Percentiles rank a stretch among this genome's conserved stretches.
Conservation (phyloP, 495 filamentous ascomycete species). For the Hypomontagnella monticulosa region DNA sequence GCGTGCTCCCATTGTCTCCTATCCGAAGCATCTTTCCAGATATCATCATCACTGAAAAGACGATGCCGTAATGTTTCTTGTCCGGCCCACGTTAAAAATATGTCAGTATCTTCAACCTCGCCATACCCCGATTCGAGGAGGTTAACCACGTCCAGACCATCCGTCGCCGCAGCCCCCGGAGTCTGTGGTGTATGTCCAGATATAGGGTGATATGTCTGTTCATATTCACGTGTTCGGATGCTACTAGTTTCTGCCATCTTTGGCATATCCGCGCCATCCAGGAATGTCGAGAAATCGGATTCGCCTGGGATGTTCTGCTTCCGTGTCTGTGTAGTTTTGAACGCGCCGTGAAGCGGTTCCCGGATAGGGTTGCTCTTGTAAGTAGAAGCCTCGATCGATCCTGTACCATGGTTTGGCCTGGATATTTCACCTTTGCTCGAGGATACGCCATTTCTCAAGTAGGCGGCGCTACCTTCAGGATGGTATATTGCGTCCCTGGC, state of each 20-base stretch:
- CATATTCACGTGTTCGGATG: conserved; percentile 16
- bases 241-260: conserved; percentile 37
- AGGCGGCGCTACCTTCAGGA: neutral
- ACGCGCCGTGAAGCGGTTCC: conserved; percentile 13
- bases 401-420: neutral
- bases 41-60: conserved; percentile 45
- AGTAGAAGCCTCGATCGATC: conserved; percentile 8
- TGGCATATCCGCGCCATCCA: conserved; percentile 48
- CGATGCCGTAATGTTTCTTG: conserved; percentile 44
- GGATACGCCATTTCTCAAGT: conserved; percentile 10
- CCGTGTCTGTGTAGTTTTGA: conserved; percentile 35
- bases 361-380: conserved; percentile 9
- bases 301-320: conserved; percentile 52
- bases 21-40: neutral
- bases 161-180: conserved; percentile 24
- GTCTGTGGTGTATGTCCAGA: conserved; percentile 8
- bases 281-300: conserved; percentile 55
- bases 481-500: conserved; percentile 17
- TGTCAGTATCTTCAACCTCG: conserved; percentile 35
- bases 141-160: conserved; percentile 57
- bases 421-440: conserved; percentile 41
- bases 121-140: conserved; percentile 46
- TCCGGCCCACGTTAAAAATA: conserved; percentile 37
- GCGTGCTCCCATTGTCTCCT: conserved; percentile 50
- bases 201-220: neutral